Conservation (phyloP, 1,284 basidiomycete genomes). For the Ganoderma lucidum region DNA sequence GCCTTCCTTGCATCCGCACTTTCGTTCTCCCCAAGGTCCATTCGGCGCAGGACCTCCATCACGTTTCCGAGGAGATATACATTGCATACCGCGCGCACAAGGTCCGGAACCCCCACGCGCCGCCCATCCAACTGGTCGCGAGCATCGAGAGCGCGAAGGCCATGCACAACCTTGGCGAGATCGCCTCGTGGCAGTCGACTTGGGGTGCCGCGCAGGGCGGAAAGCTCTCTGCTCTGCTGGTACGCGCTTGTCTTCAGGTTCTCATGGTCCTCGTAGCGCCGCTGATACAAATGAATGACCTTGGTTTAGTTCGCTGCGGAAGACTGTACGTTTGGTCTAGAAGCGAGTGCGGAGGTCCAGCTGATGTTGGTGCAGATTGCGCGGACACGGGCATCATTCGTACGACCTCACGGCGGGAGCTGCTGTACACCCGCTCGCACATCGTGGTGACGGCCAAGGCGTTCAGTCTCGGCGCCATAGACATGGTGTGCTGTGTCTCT, state of each 20-base stretch:
- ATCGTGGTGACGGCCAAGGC: slow-evolving; percentile 89
- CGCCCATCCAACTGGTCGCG: slow-evolving; percentile 69
- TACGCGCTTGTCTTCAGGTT: slow-evolving; percentile 45
- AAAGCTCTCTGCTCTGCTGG: slow-evolving; percentile 61
- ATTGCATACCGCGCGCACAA: slow-evolving; percentile 36
- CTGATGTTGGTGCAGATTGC: slow-evolving; percentile 61
- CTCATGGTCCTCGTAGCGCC: too few relatives aligned
- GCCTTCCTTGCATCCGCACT: slow-evolving; percentile 54
- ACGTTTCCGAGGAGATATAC: slow-evolving; percentile 60
- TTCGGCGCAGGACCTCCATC: slow-evolving; percentile 68
- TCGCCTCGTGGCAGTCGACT: slow-evolving; percentile 68
- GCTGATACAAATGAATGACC: not conserved
- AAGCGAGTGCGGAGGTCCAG: not conserved
- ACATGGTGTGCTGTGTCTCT: slow-evolving; percentile 68
- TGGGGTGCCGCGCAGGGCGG: slow-evolving; percentile 55
- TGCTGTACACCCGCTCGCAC: slow-evolving; percentile 88
- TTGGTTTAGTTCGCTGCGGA: slow-evolving; percentile 83
- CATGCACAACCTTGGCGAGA: slow-evolving; percentile 65
- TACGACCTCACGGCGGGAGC: slow-evolving; percentile 76
- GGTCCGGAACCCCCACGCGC: slow-evolving; percentile 28
- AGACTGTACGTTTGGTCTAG: slow-evolving; percentile 70
- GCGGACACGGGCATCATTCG: slow-evolving; percentile 89
- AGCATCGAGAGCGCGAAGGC: slow-evolving; percentile 84
- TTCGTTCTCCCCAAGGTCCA: slow-evolving; percentile 86
- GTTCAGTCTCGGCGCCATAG: slow-evolving; percentile 85